Evolutionary conservation across 1,139 yeast species (phyloP).

Genomic region (Arxiozyma heterogenica): DNA sequence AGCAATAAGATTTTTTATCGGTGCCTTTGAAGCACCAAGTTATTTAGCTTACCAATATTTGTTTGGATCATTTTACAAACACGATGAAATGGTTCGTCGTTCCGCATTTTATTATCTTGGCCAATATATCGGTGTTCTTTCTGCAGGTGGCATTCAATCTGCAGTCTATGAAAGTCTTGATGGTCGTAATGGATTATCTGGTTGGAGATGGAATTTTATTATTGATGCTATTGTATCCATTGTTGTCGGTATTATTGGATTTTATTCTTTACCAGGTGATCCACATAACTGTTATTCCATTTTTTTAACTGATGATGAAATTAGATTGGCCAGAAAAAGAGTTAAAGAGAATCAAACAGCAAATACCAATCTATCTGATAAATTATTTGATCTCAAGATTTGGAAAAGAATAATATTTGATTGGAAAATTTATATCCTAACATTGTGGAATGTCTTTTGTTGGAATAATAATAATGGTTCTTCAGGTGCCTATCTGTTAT

Average conservation of each 20-base stretch:
- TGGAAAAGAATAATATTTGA: slow-evolving; percentile 46
- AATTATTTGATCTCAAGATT: slow-evolving; percentile 32
- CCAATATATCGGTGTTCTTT: slow-evolving; percentile 45
- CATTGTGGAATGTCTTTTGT: slow-evolving; percentile 49
- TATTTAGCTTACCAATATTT: slow-evolving; percentile 46
- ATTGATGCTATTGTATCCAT: slow-evolving; percentile 50
- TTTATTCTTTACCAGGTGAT: slow-evolving; percentile 46
- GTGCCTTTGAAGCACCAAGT: slow-evolving; percentile 45
- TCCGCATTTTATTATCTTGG: slow-evolving; percentile 46
- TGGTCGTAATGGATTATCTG: slow-evolving; percentile 42
- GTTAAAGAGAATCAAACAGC: slow-evolving; percentile 26
- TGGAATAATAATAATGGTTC: slow-evolving; percentile 51
- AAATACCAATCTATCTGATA: slow-evolving; percentile 28
- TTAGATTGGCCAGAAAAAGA: slow-evolving; percentile 47
- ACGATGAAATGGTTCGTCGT: slow-evolving; percentile 39
- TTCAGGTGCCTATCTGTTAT: slow-evolving; percentile 45
- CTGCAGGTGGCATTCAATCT: slow-evolving; percentile 53
- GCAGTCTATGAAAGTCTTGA: slow-evolving; percentile 43
- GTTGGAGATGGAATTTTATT: slow-evolving; percentile 65
- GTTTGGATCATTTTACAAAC: slow-evolving; percentile 46
- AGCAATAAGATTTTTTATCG: slow-evolving; percentile 47
- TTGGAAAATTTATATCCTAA: slow-evolving; percentile 48
- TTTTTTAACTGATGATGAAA: slow-evolving; percentile 48
- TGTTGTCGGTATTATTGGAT: slow-evolving; percentile 46
- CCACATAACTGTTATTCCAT: slow-evolving; percentile 42